Evolutionary conservation across 306 rosid genomes (phyloP).

Genomic region (Macrotyloma uniflorum): DNA sequence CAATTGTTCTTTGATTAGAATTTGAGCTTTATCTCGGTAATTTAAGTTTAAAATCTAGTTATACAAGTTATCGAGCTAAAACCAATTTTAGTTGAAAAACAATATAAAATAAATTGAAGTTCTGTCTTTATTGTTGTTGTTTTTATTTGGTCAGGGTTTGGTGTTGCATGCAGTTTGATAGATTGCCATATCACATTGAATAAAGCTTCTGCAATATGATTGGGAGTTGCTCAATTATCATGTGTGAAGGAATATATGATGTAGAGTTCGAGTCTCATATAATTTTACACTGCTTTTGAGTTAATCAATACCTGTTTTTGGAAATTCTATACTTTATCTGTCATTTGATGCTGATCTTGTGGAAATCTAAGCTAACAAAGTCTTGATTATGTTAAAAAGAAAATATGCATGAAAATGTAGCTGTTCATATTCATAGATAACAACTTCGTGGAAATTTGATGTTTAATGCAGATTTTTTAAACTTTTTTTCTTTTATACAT

Average conservation of each 20-base stretch:
- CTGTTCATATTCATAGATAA: neutral
- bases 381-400: too few species aligned
- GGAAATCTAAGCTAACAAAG: too few species aligned
- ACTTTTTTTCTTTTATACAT: neutral
- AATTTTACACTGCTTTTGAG: too few species aligned
- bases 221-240: too few species aligned
- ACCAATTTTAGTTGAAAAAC: neutral
- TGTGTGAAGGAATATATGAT: too few species aligned
- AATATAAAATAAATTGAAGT: neutral
- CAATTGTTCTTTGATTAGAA: neutral
- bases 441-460: neutral
- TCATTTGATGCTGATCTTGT: too few species aligned
- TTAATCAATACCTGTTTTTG: too few species aligned
- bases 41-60: neutral
- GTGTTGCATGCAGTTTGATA: neutral
- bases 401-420: neutral
- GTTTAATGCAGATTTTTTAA: neutral
- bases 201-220: too few species aligned
- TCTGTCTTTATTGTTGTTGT: neutral
- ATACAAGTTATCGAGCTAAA: neutral
- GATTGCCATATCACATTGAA: neutral
- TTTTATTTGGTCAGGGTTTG: neutral
- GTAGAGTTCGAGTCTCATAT: too few species aligned
- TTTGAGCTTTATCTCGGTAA: neutral
- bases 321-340: too few species aligned